Evolutionary conservation across 768 basidiomycete species (phyloP).

Genomic region (Trametes meyenii): DNA sequence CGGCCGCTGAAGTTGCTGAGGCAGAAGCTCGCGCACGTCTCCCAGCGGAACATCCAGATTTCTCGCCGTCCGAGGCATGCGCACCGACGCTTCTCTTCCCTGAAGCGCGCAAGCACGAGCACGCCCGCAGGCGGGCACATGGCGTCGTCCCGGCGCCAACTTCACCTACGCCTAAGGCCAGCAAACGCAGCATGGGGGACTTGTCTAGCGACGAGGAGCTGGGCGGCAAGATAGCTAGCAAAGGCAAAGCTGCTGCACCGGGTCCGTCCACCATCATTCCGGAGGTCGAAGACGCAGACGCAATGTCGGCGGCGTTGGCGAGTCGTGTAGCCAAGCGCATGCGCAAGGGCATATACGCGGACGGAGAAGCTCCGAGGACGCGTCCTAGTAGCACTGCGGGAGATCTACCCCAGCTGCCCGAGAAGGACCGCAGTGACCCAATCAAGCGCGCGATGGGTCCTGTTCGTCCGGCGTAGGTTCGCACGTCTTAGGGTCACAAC

Average conservation of each 20-base stretch:
- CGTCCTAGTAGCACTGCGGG: conserved; percentile 20
- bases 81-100: conserved; percentile 64
- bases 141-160: conserved; percentile 1
- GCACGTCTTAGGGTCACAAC: neutral
- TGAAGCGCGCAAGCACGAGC: conserved; percentile 33
- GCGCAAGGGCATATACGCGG: conserved; percentile 12
- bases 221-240: neutral
- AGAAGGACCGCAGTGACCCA: conserved; percentile 30
- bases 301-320: conserved; percentile 21
- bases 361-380: conserved; percentile 21
- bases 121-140: conserved; percentile 19
- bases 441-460: conserved; percentile 28
- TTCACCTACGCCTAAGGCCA: conserved; percentile 5
- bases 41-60: conserved; percentile 67
- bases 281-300: conserved; percentile 25
- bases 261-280: neutral
- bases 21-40: conserved; percentile 53
- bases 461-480: conserved; percentile 2
- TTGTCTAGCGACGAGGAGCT: conserved; percentile 14
- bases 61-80: conserved; percentile 55
- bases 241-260: conserved; percentile 6
- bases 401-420: conserved; percentile 16
- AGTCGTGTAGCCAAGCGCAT: conserved; percentile 22
- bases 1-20: conserved; percentile 40
- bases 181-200: conserved; percentile 8